Evolutionary conservation across 495 filamentous ascomycete species (phyloP), one percentile per base, ranked within the genome.

Genomic region (Penicillium ucsense): DNA sequence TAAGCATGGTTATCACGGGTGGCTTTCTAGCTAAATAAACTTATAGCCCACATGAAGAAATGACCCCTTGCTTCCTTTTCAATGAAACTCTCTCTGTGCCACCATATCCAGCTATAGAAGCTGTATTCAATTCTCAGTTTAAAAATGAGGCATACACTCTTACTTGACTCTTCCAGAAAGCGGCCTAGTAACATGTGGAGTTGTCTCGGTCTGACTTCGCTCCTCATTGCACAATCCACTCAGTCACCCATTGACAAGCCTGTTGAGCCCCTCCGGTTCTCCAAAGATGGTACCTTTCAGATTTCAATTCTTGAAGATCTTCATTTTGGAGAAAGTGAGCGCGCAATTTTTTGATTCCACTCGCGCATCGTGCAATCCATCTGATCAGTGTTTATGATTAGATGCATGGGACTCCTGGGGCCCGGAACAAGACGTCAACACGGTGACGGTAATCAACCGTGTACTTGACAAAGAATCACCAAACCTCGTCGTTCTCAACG

Each of bases 401-500:
- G 65, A 67, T 48, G 71, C 72, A 7, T 53, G 50, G 50, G 50
- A 53, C 9, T 36, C 73, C 40, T 82, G 78, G 77, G 80, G 80
- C 1, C 73, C 76, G 0, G 62, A 70, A 35, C 76, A 82, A 55
- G 83, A 88, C 60, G 59, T 77, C 42, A 77, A 78, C 28, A 77
- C 78, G 0, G 68, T 74, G 31, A 56, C 60, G 5, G 76, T 85
- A 5, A 78, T 86, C 55, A 75, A 79, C 39, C 51, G 55, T 10
- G 64, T 86, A 6, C 70, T 88, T 0, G 65, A 78, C 30, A 50
- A 56, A 3, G 83, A 86, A 52, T 51, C 60, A 0, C 53, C 72
- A 0, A 66, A 78, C 12, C 74, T 87, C 1, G 82, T 83, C 28
- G 73, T 88, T 3, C 57, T 88, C 4, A 88, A 87, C 43, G 83